These are phyloP conservation scores for Nothomitra cinnamomea DNA, from an alignment of 2,329 filamentous ascomycete genomes.

Conservation along the genomic window DNA sequence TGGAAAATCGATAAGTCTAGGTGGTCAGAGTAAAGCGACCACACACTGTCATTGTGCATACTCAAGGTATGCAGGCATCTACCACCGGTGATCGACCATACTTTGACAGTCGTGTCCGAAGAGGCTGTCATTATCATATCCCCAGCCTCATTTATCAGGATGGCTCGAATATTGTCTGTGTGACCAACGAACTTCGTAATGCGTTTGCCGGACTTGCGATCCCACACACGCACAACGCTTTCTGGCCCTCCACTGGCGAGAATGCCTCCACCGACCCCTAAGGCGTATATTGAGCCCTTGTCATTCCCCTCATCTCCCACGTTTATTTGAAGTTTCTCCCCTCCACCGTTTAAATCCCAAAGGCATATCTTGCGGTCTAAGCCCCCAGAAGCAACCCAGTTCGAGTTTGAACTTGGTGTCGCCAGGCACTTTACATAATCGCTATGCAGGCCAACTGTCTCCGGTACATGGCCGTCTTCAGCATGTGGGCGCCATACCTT, in stretches of 20 bases:
- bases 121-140: conserved; percentile 89
- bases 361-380: conserved; percentile 82
- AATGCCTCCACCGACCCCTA: conserved; percentile 63
- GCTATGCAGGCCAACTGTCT: conserved; percentile 77
- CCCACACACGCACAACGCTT: conserved; percentile 83
- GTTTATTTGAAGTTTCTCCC: conserved; percentile 75
- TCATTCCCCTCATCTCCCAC: conserved; percentile 63
- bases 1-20: conserved; percentile 81
- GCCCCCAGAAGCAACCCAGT: conserved; percentile 88
- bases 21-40: conserved; percentile 83
- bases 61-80: conserved; percentile 95
- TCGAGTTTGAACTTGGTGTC: conserved; percentile 49
- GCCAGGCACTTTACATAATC: conserved; percentile 95
- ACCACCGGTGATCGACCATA: conserved; percentile 91
- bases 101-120: conserved; percentile 91
- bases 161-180: conserved; percentile 82
- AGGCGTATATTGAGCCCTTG: conserved; percentile 89
- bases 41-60: conserved; percentile 98
- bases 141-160: conserved; percentile 74
- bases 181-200: conserved; percentile 96
- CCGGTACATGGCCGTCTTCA: conserved; percentile 44
- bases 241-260: conserved; percentile 89
- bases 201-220: conserved; percentile 70
- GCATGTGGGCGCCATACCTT: conserved; percentile 74
- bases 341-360: conserved; percentile 82